Conservation (phyloP, 441 rosid species). For the Syzygium syzygioides region DNA sequence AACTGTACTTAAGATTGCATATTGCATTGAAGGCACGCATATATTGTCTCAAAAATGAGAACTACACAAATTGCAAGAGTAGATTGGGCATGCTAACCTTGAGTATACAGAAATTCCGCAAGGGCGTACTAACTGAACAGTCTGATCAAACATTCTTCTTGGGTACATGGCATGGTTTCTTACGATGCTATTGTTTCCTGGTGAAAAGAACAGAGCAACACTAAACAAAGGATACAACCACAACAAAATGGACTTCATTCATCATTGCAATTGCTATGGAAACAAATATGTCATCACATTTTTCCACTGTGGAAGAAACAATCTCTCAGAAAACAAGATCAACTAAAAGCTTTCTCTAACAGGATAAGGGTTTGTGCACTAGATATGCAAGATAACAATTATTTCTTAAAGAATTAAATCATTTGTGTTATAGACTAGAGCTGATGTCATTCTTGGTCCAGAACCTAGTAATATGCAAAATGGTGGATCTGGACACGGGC, state of each 20-base stretch:
- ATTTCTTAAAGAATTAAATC: background rate
- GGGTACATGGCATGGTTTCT: conserved; percentile 81
- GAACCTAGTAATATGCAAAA: background rate
- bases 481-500: background rate
- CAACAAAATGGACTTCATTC: background rate
- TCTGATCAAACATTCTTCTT: conserved; percentile 90
- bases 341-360: background rate
- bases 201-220: conserved; percentile 2
- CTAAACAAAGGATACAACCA: background rate
- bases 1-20: background rate
- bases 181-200: conserved; percentile 86
- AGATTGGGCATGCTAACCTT: conserved; percentile 48
- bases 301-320: background rate
- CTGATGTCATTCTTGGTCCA: background rate
- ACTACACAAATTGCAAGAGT: background rate
- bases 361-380: background rate
- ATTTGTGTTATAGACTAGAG: background rate
- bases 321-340: background rate
- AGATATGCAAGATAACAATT: background rate
- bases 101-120: conserved; percentile 94
- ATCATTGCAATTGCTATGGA: background rate
- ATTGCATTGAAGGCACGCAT: background rate
- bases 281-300: background rate
- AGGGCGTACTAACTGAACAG: conserved; percentile 87
- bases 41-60: background rate